Conservation (phyloP, 192 early-diverging fungal genomes). For the Rhizoclosmatium globosum region DNA sequence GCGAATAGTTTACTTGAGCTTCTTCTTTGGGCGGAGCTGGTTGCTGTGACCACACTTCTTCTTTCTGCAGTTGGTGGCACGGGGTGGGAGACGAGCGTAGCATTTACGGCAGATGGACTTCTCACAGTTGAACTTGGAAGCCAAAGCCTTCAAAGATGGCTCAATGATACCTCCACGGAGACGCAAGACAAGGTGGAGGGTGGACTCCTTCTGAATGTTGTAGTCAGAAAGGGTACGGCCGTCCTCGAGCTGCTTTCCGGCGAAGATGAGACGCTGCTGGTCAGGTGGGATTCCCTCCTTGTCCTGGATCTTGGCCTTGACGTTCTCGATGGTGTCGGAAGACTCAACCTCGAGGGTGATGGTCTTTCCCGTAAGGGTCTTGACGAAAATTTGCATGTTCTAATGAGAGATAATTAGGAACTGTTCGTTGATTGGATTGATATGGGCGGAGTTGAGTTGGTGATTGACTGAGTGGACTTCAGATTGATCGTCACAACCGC, state of each 20-base stretch:
- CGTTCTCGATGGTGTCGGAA: conserved; percentile 89
- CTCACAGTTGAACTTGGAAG: conserved; percentile 99
- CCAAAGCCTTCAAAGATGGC: conserved; percentile 97
- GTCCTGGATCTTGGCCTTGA: conserved; percentile 97
- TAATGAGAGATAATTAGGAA: neutral
- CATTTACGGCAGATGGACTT: conserved; percentile 99
- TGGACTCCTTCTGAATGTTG: conserved; percentile 99
- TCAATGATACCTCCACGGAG: conserved; percentile 81
- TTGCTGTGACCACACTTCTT: conserved; percentile 99
- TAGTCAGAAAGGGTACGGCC: conserved; percentile 97
- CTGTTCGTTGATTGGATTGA: neutral
- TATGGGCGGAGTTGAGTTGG: no score
- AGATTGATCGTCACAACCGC: neutral
- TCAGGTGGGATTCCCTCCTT: conserved; percentile 99
- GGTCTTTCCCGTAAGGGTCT: conserved; percentile 90
- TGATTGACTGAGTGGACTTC: no score
- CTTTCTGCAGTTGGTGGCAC: conserved; percentile 99
- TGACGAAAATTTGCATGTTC: conserved; percentile 46
- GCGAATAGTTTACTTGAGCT: conserved; percentile 79
- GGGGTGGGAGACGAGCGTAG: conserved; percentile 98
- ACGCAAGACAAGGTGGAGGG: conserved; percentile 74
- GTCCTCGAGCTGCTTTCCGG: conserved; percentile 99
- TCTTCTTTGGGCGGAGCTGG: conserved; percentile 99
- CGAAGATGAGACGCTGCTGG: conserved; percentile 99
- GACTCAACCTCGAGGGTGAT: conserved; percentile 97